phyloP scores from a whole-genome alignment of 2,329 filamentous ascomycete genomes.

The Pyrenophora tritici-repentis region DNA sequence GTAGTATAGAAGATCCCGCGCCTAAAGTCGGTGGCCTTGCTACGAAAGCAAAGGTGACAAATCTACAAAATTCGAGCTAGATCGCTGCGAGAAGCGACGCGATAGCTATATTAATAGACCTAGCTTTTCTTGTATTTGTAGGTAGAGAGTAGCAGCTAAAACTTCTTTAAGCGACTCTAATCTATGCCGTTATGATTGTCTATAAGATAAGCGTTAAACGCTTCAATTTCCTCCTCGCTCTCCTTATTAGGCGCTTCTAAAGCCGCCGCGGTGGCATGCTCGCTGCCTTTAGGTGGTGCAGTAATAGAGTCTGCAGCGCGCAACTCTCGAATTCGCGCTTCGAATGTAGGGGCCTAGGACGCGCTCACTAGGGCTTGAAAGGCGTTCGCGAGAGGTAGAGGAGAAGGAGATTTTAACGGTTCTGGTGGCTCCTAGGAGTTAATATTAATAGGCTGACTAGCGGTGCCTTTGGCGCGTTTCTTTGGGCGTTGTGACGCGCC shows the following conservation, averaged over 20 bases:
- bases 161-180: slow-evolving; percentile 8
- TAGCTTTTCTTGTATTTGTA: slow-evolving; percentile 7
- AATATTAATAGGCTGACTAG: slow-evolving; percentile 2
- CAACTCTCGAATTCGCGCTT: slow-evolving; percentile 3
- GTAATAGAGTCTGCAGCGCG: slow-evolving; percentile 1
- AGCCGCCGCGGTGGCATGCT: not conserved
- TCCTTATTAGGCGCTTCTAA: not conserved
- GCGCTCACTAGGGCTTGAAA: not conserved
- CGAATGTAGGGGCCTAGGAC: slow-evolving; percentile 1
- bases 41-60: not conserved
- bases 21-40: not conserved
- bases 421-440: not conserved
- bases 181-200: slow-evolving; percentile 2
- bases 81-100: not conserved
- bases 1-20: not conserved
- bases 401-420: not conserved
- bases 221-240: not conserved
- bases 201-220: not conserved
- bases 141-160: not conserved
- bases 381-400: slow-evolving; percentile 1
- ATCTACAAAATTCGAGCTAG: not conserved
- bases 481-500: not conserved
- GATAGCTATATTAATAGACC: slow-evolving; percentile 3
- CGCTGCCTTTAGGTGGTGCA: not conserved
- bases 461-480: slow-evolving; percentile 5